Percentiles rank a stretch among this genome's conserved stretches.
These are phyloP conservation scores for Aciculosporium take DNA, from an alignment of 2,329 filamentous ascomycete genomes.

Conservation along the genomic window DNA sequence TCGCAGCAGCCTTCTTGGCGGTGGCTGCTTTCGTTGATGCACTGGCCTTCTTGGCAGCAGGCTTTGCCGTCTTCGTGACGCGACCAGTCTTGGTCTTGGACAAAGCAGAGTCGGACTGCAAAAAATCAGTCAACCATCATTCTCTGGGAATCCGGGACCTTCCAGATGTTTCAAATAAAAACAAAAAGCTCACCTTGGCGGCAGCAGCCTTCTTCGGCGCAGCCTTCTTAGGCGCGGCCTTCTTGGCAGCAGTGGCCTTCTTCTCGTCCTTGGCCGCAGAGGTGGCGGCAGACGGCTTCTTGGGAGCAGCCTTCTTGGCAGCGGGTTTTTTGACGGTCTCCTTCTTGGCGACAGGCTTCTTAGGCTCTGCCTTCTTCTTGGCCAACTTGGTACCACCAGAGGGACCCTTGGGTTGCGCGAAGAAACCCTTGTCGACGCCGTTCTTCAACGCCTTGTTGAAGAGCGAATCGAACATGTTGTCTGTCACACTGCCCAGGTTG, in stretches of 20 bases:
- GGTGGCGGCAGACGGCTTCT: constrained; percentile 19
- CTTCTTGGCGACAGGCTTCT: constrained; percentile 23
- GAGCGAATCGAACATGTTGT: constrained; percentile 52
- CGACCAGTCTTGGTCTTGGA: constrained; percentile 79
- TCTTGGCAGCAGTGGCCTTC: constrained; percentile 20
- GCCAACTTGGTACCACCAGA: constrained; percentile 88
- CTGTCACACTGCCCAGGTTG: constrained; percentile 26
- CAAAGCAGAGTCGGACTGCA: constrained; percentile 37
- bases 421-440: constrained; percentile 76
- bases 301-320: constrained; percentile 17
- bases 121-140: constrained; percentile 1
- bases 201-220: constrained; percentile 1
- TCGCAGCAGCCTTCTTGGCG: constrained; percentile 30
- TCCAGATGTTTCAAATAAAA: neutral
- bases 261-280: constrained; percentile 19
- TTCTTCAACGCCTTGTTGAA: constrained; percentile 76
- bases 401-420: constrained; percentile 79
- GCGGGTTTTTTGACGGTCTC: constrained; percentile 19
- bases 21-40: constrained; percentile 30
- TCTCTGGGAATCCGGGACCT: too few species aligned
- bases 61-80: constrained; percentile 53
- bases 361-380: constrained; percentile 48
- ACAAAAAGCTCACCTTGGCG: constrained; percentile 10
- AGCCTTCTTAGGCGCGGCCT: constrained; percentile 11
- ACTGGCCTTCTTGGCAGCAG: constrained; percentile 32